These are phyloP conservation scores for Geotrichum candidum DNA, from an alignment of 1,139 yeast species.

Conservation along the genomic window DNA sequence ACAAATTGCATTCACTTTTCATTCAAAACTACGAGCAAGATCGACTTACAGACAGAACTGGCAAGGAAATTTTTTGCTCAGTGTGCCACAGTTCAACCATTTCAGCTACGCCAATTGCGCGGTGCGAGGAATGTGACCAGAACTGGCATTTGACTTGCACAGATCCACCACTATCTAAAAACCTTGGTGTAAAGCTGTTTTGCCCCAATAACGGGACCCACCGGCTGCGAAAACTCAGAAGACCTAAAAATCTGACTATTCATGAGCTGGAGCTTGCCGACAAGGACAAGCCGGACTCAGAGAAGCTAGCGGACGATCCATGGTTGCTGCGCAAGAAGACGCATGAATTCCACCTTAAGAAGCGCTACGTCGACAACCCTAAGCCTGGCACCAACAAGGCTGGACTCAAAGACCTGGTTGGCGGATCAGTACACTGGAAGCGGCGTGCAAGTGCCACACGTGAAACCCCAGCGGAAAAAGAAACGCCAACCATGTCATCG, in stretches of 20 bases:
- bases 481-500: not conserved
- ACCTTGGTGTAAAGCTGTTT: constrained; percentile 79
- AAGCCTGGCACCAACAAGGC: not conserved
- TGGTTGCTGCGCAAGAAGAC: not conserved
- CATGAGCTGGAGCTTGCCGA: constrained; percentile 13
- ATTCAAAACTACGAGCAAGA: constrained; percentile 1
- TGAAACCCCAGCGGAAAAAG: not conserved
- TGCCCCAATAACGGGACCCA: constrained; percentile 80
- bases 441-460: not conserved
- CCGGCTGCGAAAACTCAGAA: constrained; percentile 35
- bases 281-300: not conserved
- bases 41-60: constrained; percentile 46
- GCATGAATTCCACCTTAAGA: not conserved
- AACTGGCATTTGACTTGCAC: constrained; percentile 92
- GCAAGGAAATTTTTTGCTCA: constrained; percentile 57
- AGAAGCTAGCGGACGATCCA: not conserved
- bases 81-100: constrained; percentile 73
- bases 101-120: constrained; percentile 50
- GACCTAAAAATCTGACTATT: constrained; percentile 47
- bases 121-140: constrained; percentile 82
- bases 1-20: not conserved
- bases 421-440: not conserved
- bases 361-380: not conserved
- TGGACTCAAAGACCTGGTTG: not conserved
- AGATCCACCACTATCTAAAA: constrained; percentile 68